phyloP scores from a whole-genome alignment of 1,284 basidiomycete species.

The Heliocybe sulcata region DNA sequence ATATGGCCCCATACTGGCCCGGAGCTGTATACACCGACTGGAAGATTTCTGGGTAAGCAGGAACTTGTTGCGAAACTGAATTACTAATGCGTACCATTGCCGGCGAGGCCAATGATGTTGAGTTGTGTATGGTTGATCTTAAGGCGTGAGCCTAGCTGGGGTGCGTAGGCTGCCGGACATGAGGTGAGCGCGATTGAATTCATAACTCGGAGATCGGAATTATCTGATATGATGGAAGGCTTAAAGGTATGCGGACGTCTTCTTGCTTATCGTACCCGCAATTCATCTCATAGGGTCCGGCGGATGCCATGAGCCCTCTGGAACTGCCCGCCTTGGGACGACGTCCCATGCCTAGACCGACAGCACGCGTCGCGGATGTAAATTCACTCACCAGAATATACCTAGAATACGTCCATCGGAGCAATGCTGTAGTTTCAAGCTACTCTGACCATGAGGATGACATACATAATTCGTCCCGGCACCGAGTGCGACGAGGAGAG shows the following conservation, averaged over 20 bases:
- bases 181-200: slow-evolving; percentile 2
- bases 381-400: slow-evolving; percentile 38
- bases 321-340: slow-evolving; percentile 4
- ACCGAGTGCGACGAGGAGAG: slow-evolving; percentile 47
- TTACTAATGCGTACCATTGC: slow-evolving; percentile 41
- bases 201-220: slow-evolving; percentile 1
- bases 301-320: too few relatives aligned
- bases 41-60: slow-evolving; percentile 4
- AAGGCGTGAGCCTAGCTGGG: slow-evolving; percentile 69
- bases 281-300: too few relatives aligned
- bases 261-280: background rate
- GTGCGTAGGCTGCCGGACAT: slow-evolving; percentile 58
- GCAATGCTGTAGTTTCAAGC: background rate
- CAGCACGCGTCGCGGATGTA: background rate
- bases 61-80: slow-evolving; percentile 2
- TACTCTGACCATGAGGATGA: slow-evolving; percentile 4
- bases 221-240: slow-evolving; percentile 1
- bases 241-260: background rate
- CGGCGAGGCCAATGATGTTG: slow-evolving; percentile 66
- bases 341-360: background rate
- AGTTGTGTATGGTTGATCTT: slow-evolving; percentile 67
- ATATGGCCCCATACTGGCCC: slow-evolving; percentile 68
- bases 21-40: slow-evolving; percentile 53
- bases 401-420: slow-evolving; percentile 18
- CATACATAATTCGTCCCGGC: slow-evolving; percentile 71